Conservation (phyloP, 331 rosid species). For the Saraca asoca region DNA sequence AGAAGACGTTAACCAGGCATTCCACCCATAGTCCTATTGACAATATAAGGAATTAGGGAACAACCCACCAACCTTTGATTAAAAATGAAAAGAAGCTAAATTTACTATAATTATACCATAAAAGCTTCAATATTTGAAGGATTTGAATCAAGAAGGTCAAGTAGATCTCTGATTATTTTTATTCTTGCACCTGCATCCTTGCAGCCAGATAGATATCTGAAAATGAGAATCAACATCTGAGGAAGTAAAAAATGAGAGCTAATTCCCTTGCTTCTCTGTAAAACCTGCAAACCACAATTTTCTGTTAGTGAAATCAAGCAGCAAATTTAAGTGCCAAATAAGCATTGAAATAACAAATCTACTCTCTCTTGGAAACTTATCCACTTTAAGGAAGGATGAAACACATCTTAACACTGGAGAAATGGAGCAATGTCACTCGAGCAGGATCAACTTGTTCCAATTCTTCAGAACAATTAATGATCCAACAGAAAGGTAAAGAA, state of each 20-base stretch:
- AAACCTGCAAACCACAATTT: conserved; percentile 61
- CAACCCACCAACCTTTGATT: conserved; percentile 21
- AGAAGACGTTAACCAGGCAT: conserved; percentile 82
- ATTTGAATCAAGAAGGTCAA: conserved; percentile 93
- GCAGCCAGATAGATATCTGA: conserved; percentile 78
- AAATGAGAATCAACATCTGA: conserved; percentile 79
- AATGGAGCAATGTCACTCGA: background rate
- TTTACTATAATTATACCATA: conserved; percentile 61
- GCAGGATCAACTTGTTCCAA: conserved; percentile 3
- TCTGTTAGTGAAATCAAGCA: conserved; percentile 6
- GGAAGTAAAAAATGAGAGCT: conserved; percentile 84
- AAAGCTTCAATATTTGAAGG: conserved; percentile 93
- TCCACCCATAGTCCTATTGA: conserved; percentile 92
- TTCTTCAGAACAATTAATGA: conserved; percentile 15
- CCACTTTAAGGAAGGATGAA: background rate
- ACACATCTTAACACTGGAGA: conserved; percentile 9
- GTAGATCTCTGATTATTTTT: conserved; percentile 74
- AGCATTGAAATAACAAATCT: conserved; percentile 13
- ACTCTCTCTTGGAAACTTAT: conserved; percentile 17
- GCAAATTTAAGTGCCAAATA: conserved; percentile 22
- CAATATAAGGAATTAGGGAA: conserved; percentile 32
- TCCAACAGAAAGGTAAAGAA: conserved; percentile 4
- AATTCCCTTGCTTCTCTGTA: conserved; percentile 80
- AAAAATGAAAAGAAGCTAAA: conserved; percentile 17
- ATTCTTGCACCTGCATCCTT: conserved; percentile 62